phyloP scores from a whole-genome alignment of 129 eudicot species.

The Calendula officinalis region DNA sequence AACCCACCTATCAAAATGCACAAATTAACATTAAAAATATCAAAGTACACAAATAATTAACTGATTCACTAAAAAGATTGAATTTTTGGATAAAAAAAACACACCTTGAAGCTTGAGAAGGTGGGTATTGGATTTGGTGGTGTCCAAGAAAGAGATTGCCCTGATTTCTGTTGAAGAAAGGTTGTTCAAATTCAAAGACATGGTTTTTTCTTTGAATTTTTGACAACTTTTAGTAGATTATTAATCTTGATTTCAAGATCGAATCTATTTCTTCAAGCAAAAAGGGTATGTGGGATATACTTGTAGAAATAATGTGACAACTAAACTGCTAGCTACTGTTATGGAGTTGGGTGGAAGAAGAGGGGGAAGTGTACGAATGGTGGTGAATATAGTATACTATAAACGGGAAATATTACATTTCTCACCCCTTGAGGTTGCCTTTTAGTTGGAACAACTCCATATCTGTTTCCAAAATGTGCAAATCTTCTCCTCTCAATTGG shows the following conservation, averaged over 20 bases:
- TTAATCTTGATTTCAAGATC: slow-evolving; percentile 7
- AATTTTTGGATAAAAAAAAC: background rate
- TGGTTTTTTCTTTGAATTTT: slow-evolving; percentile 22
- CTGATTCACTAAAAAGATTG: background rate
- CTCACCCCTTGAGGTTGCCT: too few relatives aligned
- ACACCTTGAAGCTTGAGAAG: slow-evolving; percentile 71
- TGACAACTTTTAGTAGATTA: slow-evolving; percentile 14
- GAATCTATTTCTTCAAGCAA: background rate
- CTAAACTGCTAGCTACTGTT: background rate
- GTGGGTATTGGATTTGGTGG: slow-evolving; percentile 49
- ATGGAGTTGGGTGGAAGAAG: slow-evolving; percentile 17
- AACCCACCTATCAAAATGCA: slow-evolving; percentile 53
- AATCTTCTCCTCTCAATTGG: too few relatives aligned
- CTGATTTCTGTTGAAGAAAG: slow-evolving; percentile 67
- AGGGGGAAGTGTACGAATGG: too few relatives aligned
- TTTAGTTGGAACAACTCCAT: too few relatives aligned
- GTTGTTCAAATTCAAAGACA: slow-evolving; percentile 61
- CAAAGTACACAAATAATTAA: background rate
- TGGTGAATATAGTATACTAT: too few relatives aligned
- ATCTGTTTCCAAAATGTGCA: too few relatives aligned
- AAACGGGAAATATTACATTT: too few relatives aligned
- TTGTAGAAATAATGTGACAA: slow-evolving; percentile 2
- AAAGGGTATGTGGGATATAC: slow-evolving; percentile 5
- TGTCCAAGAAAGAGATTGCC: slow-evolving; percentile 62
- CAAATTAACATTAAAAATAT: too few relatives aligned